Evolutionary conservation across 352 stramenopile species (phyloP), one percentile per base, ranked within the genome.

Genomic region (Globisporangium spiculum): DNA sequence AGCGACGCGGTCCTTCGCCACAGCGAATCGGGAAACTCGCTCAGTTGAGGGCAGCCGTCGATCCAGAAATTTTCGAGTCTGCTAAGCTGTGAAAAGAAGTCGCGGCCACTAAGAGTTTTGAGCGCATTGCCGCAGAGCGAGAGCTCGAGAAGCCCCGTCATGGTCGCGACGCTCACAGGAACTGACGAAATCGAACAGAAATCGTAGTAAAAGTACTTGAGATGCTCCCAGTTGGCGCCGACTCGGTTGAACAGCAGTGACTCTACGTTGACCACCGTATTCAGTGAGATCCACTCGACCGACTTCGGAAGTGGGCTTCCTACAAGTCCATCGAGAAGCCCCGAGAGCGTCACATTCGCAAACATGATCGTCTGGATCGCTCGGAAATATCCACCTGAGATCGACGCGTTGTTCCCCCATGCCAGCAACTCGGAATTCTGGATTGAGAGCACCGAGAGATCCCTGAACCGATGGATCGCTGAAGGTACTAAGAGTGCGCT

Each of bases 131-230:
- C 24, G 0, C 24, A 57, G 26, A 65, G 20, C 2, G 44, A 57
- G 24, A 65, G 41, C 44, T 65, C 60, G 4, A 65, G 60, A 53
- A 65, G 44, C 1, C 20, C 26, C 2, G 5, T n/a, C 60, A 65
- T 65, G 8, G 44, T 55, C 8, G 32, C 26, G 27, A 55, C 26
- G 5, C 26, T 54, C 12, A 16, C 5, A 41, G 60, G 60, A 18
- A 65, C 55, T 18, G 20, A 14, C 6, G 60, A 48, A 8, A 65
- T n/a, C 7, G 14, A 32, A 18, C 60, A 65, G 2, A 14, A 9
- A 20, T 56, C 44, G 26, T 44, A 66, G 46, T 66, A 66, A 9
- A 69, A 59, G 38, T 56, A 69, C 52, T 59, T 60, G 65, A 57
- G 20, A 10, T 67, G 58, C 5, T 56, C 18, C 34, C 46, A 67